These are phyloP conservation scores for Oenanthe javanica DNA, from an alignment of 140 eudicot genomes.

Conservation along the genomic window DNA sequence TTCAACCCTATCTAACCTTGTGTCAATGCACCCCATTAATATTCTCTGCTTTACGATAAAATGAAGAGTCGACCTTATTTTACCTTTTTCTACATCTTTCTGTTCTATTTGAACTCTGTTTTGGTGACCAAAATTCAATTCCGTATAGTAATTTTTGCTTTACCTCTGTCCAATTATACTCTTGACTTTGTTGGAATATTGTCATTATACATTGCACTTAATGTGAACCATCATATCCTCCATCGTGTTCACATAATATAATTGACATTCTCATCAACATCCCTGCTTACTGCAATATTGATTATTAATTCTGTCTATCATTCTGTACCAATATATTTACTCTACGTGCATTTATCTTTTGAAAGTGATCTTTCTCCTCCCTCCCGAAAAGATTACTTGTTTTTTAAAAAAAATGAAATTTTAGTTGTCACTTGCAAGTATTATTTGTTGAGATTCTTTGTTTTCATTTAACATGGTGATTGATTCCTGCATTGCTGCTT, in stretches of 20 bases:
- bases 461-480: neutral
- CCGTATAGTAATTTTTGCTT: neutral
- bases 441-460: neutral
- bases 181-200: neutral
- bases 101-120: neutral
- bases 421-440: neutral
- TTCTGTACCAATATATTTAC: neutral
- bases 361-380: neutral
- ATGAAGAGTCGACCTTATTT: neutral
- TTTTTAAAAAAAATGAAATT: too few species aligned
- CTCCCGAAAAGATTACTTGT: too few species aligned
- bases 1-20: neutral
- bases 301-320: neutral
- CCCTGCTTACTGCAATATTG: neutral
- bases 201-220: neutral
- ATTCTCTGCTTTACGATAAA: neutral
- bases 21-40: neutral
- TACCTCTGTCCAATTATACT: neutral
- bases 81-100: neutral
- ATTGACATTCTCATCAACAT: neutral
- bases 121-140: neutral
- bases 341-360: neutral
- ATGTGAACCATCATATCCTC: neutral
- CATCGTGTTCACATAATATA: neutral
- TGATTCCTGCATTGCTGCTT: neutral